Percentiles rank a stretch among this genome's conserved stretches.
phyloP scores from a whole-genome alignment of 2,329 filamentous ascomycete genomes.

The Ophiosphaerella herpotricha region DNA sequence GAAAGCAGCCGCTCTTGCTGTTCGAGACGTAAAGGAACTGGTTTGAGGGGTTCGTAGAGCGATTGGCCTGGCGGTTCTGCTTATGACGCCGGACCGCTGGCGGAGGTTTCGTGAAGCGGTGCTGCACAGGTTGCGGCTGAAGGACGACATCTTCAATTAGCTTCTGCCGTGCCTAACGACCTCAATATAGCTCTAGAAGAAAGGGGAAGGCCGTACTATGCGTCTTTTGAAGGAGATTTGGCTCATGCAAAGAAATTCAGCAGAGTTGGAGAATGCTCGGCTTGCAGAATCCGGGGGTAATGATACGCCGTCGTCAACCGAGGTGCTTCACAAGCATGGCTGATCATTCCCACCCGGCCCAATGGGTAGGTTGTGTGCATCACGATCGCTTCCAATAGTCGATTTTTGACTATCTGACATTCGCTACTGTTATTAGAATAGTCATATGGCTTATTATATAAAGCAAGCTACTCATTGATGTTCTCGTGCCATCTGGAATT shows the following conservation, averaged over 20 bases:
- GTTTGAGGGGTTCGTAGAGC: constrained; percentile 33
- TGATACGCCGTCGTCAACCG: constrained; percentile 38
- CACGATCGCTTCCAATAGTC: not conserved
- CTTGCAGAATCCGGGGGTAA: constrained; percentile 28
- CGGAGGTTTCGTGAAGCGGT: constrained; percentile 45
- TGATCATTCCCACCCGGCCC: constrained; percentile 11
- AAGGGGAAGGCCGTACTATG: constrained; percentile 42
- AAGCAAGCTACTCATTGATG: not conserved
- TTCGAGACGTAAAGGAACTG: constrained; percentile 26
- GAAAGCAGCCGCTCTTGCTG: constrained; percentile 35
- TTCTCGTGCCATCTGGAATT: not conserved
- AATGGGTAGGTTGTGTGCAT: not conserved
- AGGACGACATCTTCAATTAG: constrained; percentile 49
- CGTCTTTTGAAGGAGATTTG: constrained; percentile 24
- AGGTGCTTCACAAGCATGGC: constrained; percentile 20
- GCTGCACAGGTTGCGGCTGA: constrained; percentile 49
- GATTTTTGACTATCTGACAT: not conserved
- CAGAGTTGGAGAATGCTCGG: constrained; percentile 27
- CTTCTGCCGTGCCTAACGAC: constrained; percentile 38
- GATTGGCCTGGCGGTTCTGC: constrained; percentile 46
- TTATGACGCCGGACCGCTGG: constrained; percentile 38
- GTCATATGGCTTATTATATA: not conserved
- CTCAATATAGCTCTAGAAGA: constrained; percentile 34
- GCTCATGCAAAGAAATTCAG: constrained; percentile 27
- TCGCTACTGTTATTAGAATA: not conserved